Conservation (phyloP, 2,329 filamentous ascomycete species). For the Claviceps monticola region DNA sequence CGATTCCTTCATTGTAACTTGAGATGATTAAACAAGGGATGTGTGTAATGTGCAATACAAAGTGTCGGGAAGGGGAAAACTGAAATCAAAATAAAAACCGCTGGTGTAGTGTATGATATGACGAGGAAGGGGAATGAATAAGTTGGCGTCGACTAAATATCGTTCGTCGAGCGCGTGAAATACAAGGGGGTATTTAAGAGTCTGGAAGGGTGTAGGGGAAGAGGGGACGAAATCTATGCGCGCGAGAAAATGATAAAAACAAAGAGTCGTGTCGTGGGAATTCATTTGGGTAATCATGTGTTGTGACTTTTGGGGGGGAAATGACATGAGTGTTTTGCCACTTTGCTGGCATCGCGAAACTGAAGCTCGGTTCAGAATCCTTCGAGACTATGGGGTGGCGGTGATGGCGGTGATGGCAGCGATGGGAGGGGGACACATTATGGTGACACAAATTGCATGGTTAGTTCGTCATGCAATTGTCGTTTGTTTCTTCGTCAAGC, state of each 20-base stretch:
- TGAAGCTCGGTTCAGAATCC: neutral
- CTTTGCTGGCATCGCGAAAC: neutral
- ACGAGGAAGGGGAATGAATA: neutral
- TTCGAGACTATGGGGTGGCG: neutral
- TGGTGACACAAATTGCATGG: neutral
- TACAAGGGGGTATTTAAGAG: constrained; percentile 23
- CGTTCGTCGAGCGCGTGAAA: neutral
- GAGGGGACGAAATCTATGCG: constrained; percentile 19
- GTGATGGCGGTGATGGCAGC: neutral
- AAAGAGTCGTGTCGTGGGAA: constrained; percentile 23
- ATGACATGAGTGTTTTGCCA: constrained; percentile 4
- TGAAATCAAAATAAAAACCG: neutral
- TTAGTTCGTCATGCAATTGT: constrained; percentile 2
- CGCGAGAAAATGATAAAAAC: constrained; percentile 16
- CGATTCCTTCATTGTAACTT: constrained; percentile 24
- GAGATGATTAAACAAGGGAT: constrained; percentile 13
- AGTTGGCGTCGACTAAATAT: neutral
- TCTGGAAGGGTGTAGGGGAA: constrained; percentile 22
- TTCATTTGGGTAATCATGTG: constrained; percentile 21
- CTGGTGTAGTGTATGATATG: constrained; percentile 2
- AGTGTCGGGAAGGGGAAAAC: neutral
- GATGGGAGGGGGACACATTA: neutral
- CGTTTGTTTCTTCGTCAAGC: neutral
- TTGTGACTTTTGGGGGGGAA: constrained; percentile 1
- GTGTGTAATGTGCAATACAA: constrained; percentile 4